phyloP scores from a whole-genome alignment of 345 rosid species.

The Moricandia moricandioides region DNA sequence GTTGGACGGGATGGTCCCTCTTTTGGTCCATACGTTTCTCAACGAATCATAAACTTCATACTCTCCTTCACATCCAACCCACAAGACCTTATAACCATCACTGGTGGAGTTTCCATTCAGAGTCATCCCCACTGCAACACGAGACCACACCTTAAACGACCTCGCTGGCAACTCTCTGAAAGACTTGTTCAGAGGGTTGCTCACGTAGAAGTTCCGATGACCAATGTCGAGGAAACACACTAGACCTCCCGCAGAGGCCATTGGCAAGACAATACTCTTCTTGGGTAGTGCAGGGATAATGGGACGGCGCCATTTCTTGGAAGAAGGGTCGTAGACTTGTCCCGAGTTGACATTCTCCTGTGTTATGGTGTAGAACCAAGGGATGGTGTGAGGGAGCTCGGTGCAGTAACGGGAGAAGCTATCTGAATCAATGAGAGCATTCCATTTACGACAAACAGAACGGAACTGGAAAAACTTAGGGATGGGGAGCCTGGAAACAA shows the following conservation, averaged over 20 bases:
- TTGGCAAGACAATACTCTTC: constrained; percentile 73
- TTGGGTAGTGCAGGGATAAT: constrained; percentile 60
- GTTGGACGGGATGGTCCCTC: constrained; percentile 68
- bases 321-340: constrained; percentile 81
- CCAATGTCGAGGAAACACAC: constrained; percentile 95
- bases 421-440: constrained; percentile 63
- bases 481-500: constrained; percentile 87
- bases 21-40: constrained; percentile 66
- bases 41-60: constrained; percentile 85
- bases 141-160: constrained; percentile 88
- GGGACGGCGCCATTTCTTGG: constrained; percentile 86
- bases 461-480: constrained; percentile 86
- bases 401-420: constrained; percentile 76
- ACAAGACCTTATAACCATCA: constrained; percentile 74
- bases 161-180: constrained; percentile 84
- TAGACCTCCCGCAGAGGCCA: constrained; percentile 94
- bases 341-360: constrained; percentile 85
- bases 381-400: constrained; percentile 51
- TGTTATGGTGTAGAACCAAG: constrained; percentile 92
- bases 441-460: constrained; percentile 81
- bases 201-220: constrained; percentile 77
- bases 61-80: constrained; percentile 95
- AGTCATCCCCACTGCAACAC: constrained; percentile 91
- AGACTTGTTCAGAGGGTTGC: constrained; percentile 87
- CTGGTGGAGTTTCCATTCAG: constrained; percentile 51